Evolutionary conservation across 345 rosid species (phyloP).

Genomic region (Ceriops zippeliana): DNA sequence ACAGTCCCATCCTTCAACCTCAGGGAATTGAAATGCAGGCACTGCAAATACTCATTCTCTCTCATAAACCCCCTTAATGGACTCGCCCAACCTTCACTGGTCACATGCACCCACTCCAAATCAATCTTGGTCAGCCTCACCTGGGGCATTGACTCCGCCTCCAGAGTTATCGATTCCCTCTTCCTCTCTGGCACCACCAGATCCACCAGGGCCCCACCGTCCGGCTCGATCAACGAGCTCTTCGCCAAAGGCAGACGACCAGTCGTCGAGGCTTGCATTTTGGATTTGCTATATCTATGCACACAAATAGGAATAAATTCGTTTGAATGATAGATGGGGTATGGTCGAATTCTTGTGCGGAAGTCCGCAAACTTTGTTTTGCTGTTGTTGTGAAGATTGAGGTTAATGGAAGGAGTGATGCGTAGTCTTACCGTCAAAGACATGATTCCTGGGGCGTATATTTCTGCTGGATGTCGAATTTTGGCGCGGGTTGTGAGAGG

Average conservation of each 20-base stretch:
- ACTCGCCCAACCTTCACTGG: constrained; percentile 95
- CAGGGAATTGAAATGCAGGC: constrained; percentile 77
- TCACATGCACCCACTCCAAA: constrained; percentile 93
- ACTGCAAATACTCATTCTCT: constrained; percentile 83
- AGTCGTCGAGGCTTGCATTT: constrained; percentile 24
- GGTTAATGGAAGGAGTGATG: constrained; percentile 15
- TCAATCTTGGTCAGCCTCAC: constrained; percentile 68
- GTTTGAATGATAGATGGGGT: constrained; percentile 40
- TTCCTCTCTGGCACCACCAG: constrained; percentile 59
- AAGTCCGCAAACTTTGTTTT: constrained; percentile 1
- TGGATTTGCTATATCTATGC: constrained; percentile 7
- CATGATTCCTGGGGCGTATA: constrained; percentile 23
- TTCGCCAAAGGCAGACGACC: constrained; percentile 15
- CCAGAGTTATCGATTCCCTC: constrained; percentile 42
- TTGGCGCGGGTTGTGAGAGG: background rate
- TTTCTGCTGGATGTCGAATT: background rate
- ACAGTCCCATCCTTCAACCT: constrained; percentile 51
- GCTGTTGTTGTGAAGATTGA: constrained; percentile 5
- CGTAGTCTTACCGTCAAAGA: constrained; percentile 49
- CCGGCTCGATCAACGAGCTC: constrained; percentile 86
- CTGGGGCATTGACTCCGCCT: constrained; percentile 63
- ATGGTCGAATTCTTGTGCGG: constrained; percentile 22
- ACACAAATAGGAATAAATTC: constrained; percentile 24
- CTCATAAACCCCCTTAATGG: constrained; percentile 94
- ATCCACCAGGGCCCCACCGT: constrained; percentile 77